Conservation (phyloP, 2,329 filamentous ascomycete genomes). For the Stagonosporopsis cucurbitacearum region DNA sequence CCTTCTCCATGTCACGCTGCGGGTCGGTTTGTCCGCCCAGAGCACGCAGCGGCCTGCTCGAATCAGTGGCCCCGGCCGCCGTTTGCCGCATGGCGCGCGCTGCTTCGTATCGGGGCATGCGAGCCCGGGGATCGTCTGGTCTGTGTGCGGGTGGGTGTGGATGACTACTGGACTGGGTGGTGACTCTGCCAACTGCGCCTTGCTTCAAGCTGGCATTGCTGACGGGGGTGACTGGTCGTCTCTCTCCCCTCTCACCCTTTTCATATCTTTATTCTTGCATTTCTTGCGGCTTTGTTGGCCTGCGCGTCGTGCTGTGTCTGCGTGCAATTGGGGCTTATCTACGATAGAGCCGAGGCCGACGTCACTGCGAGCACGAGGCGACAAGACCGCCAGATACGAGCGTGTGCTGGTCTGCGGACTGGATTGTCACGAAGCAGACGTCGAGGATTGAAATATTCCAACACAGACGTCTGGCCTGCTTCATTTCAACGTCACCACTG, state of each 20-base stretch:
- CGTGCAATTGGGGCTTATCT: constrained; percentile 14
- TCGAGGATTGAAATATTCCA: background rate
- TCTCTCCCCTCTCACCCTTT: background rate
- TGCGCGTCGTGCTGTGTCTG: background rate
- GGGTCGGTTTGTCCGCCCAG: constrained; percentile 12
- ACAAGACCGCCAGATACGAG: background rate
- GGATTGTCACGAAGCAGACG: background rate
- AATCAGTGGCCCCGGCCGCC: constrained; percentile 24
- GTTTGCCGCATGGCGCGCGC: constrained; percentile 25
- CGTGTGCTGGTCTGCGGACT: background rate
- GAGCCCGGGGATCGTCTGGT: constrained; percentile 29
- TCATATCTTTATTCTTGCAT: background rate
- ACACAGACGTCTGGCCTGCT: background rate
- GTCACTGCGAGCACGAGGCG: constrained; percentile 5
- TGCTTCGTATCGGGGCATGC: constrained; percentile 32
- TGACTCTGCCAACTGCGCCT: constrained; percentile 23
- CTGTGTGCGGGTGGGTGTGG: constrained; percentile 24
- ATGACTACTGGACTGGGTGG: constrained; percentile 20
- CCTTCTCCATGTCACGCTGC: constrained; percentile 21
- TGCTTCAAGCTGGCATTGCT: constrained; percentile 5
- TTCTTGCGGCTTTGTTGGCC: background rate
- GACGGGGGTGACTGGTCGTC: background rate
- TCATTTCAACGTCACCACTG: constrained; percentile 22
- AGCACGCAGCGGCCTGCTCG: constrained; percentile 22
- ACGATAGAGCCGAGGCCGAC: constrained; percentile 11